Conservation (phyloP, 768 basidiomycete species). For the Chlorophyllum brunneum region DNA sequence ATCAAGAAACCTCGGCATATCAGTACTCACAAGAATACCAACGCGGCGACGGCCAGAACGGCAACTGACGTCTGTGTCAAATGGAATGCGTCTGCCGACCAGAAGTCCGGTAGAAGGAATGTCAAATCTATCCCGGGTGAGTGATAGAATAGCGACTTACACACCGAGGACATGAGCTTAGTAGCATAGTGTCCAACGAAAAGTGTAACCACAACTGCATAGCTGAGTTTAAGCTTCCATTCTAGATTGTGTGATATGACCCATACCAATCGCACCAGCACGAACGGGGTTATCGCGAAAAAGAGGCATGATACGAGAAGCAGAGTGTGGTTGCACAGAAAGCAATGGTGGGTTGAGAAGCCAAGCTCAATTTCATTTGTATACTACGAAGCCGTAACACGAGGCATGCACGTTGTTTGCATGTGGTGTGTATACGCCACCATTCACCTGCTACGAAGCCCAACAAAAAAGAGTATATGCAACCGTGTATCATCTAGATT, state of each 20-base stretch:
- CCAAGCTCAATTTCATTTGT: not conserved
- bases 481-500: not conserved
- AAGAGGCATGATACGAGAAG: conserved; percentile 35
- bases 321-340: not conserved
- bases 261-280: conserved; percentile 38
- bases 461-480: not conserved
- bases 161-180: conserved; percentile 42
- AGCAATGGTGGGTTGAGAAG: conserved; percentile 3
- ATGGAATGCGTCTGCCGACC: conserved; percentile 58
- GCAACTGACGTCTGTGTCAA: conserved; percentile 74
- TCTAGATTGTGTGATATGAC: not conserved
- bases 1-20: not conserved
- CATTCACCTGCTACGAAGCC: not conserved
- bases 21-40: conserved; percentile 59
- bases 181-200: conserved; percentile 48
- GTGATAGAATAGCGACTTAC: conserved; percentile 26
- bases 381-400: not conserved
- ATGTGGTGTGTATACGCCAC: conserved; percentile 5
- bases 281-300: conserved; percentile 47
- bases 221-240: not conserved
- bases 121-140: not conserved
- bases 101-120: no score
- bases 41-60: conserved; percentile 57
- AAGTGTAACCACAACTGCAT: conserved; percentile 43
- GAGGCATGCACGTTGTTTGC: conserved; percentile 12